phyloP scores from a whole-genome alignment of 169 alveolate species.

The Cryptosporidium parvum region DNA sequence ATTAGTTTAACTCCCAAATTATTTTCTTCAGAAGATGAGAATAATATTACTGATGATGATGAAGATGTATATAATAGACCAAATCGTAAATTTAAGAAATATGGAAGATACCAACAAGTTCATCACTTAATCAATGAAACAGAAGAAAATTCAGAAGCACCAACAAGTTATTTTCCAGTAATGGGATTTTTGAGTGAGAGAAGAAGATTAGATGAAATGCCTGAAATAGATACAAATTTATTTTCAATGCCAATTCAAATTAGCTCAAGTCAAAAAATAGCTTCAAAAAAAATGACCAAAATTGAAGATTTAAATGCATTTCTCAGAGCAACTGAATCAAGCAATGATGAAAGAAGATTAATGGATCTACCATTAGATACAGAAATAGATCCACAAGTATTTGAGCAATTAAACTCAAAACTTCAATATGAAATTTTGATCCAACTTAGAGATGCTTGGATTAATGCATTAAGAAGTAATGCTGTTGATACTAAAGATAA shows the following conservation, averaged over 20 bases:
- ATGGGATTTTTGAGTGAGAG: constrained; percentile 71
- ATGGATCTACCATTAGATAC: constrained; percentile 74
- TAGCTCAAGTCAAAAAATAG: neutral
- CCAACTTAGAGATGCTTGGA: constrained; percentile 86
- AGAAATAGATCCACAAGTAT: constrained; percentile 83
- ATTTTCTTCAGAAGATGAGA: constrained; percentile 25
- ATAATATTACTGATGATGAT: neutral
- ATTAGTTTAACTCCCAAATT: neutral
- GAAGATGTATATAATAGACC: neutral
- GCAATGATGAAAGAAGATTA: constrained; percentile 33
- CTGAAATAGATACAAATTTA: constrained; percentile 48
- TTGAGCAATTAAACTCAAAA: constrained; percentile 83
- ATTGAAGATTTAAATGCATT: constrained; percentile 45
- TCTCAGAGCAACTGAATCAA: neutral
- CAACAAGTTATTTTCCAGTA: constrained; percentile 45
- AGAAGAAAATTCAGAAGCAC: neutral
- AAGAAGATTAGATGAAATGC: constrained; percentile 70
- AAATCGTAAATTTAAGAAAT: neutral
- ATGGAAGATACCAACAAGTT: neutral
- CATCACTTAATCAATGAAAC: neutral
- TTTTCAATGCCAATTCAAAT: constrained; percentile 51
- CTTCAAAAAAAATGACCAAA: constrained; percentile 17
- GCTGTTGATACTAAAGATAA: constrained; percentile 83
- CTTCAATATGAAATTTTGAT: constrained; percentile 84
- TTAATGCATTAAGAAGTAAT: constrained; percentile 82